These are phyloP conservation scores for Melaleuca quinquenervia DNA, from an alignment of 345 rosid genomes.

Conservation along the genomic window DNA sequence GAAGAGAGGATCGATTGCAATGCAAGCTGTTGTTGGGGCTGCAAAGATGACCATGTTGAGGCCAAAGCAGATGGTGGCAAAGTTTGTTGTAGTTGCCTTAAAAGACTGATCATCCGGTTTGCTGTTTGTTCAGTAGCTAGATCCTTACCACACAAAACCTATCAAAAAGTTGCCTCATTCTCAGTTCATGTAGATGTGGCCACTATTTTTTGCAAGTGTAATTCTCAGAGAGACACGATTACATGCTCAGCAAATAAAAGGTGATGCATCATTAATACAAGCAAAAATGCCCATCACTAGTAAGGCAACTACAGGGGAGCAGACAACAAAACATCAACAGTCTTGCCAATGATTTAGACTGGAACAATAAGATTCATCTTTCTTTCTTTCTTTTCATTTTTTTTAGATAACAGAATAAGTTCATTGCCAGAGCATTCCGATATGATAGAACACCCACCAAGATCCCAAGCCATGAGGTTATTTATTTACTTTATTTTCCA, in stretches of 20 bases:
- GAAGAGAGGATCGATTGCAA: constrained; percentile 89
- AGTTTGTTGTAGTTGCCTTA: constrained; percentile 90
- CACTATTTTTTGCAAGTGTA: neutral
- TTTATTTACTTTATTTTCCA: neutral
- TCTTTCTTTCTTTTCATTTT: no score
- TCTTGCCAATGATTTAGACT: neutral
- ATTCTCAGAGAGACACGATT: neutral
- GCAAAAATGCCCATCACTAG: neutral
- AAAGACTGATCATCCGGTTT: constrained; percentile 67
- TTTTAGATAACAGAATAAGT: neutral
- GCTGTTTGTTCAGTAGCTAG: constrained; percentile 81
- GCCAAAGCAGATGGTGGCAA: constrained; percentile 88
- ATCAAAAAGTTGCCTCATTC: neutral
- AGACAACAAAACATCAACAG: neutral
- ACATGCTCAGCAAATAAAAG: neutral
- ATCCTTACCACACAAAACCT: constrained; percentile 95
- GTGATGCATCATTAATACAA: neutral
- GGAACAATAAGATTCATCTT: neutral
- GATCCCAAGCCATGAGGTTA: neutral
- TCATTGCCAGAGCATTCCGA: neutral
- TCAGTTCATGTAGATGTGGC: neutral
- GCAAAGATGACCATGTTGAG: constrained; percentile 80
- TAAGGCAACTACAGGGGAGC: neutral
- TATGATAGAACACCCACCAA: neutral
- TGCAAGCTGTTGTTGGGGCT: constrained; percentile 91